Evolutionary conservation across 345 rosid species (phyloP).

Genomic region (Erucastrum elatum): DNA sequence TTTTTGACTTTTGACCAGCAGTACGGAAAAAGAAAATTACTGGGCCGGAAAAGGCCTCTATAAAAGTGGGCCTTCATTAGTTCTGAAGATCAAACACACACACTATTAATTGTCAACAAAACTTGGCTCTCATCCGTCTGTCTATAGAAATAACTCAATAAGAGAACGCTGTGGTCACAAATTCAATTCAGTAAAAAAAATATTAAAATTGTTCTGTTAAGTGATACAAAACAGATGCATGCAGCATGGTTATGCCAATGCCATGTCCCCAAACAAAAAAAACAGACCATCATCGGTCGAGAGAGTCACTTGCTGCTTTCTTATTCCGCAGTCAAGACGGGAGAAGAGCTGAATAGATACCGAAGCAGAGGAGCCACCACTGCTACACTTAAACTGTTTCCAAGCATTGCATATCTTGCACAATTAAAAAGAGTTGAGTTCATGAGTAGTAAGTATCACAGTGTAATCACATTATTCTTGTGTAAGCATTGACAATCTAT

Average conservation of each 20-base stretch:
- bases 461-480: neutral
- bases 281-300: neutral
- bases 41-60: no score
- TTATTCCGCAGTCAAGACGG: slow-evolving; percentile 32
- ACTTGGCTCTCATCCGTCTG: no score
- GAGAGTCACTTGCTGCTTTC: slow-evolving; percentile 16
- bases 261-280: neutral
- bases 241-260: neutral
- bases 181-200: no score
- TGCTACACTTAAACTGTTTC: slow-evolving; percentile 88
- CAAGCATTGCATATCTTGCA: slow-evolving; percentile 91
- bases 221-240: slow-evolving; percentile 9
- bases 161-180: no score
- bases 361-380: slow-evolving; percentile 82
- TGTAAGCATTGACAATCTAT: no score
- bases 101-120: no score
- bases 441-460: slow-evolving; percentile 4
- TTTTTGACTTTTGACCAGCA: no score
- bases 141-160: no score
- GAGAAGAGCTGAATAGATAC: slow-evolving; percentile 57
- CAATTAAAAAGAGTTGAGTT: neutral
- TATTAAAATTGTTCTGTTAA: no score
- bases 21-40: no score
- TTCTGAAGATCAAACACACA: no score
- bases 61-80: no score